Evolutionary conservation across 768 basidiomycete genomes (phyloP).

Genomic region (Tylopilus plumbeoviolaceoides): DNA sequence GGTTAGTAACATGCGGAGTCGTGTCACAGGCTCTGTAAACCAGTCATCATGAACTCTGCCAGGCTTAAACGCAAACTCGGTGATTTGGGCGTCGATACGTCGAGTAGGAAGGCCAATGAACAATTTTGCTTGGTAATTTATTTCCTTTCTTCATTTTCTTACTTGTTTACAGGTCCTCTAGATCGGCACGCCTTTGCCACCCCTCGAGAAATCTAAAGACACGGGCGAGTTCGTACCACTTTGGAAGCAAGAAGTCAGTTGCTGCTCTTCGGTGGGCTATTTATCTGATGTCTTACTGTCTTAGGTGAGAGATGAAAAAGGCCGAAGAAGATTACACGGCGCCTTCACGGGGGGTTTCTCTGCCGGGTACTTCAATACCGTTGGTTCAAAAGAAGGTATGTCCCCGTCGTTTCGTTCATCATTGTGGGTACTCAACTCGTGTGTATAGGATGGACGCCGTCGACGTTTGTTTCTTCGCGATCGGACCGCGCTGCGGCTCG

Average conservation of each 20-base stretch:
- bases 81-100: constrained; percentile 69
- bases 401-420: not conserved
- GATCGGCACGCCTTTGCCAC: constrained; percentile 93
- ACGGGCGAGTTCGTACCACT: constrained; percentile 92
- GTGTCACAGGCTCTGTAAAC: too few species aligned
- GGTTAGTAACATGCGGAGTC: constrained; percentile 8
- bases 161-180: constrained; percentile 29
- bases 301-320: constrained; percentile 91
- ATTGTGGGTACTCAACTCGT: not conserved
- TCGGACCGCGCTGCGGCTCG: constrained; percentile 61
- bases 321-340: constrained; percentile 88
- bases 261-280: constrained; percentile 16
- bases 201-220: constrained; percentile 92
- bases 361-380: constrained; percentile 95
- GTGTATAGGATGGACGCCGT: constrained; percentile 84
- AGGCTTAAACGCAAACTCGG: constrained; percentile 83
- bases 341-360: constrained; percentile 99
- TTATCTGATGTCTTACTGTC: constrained; percentile 11
- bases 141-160: not conserved
- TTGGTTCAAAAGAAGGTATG: constrained; percentile 92
- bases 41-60: constrained; percentile 38
- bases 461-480: constrained; percentile 89
- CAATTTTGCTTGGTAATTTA: constrained; percentile 74
- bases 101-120: constrained; percentile 70
- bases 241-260: constrained; percentile 92